Percentiles rank a stretch among this genome's conserved stretches.
phyloP scores from a whole-genome alignment of 495 filamentous ascomycete species.

The Cercophora scortea region DNA sequence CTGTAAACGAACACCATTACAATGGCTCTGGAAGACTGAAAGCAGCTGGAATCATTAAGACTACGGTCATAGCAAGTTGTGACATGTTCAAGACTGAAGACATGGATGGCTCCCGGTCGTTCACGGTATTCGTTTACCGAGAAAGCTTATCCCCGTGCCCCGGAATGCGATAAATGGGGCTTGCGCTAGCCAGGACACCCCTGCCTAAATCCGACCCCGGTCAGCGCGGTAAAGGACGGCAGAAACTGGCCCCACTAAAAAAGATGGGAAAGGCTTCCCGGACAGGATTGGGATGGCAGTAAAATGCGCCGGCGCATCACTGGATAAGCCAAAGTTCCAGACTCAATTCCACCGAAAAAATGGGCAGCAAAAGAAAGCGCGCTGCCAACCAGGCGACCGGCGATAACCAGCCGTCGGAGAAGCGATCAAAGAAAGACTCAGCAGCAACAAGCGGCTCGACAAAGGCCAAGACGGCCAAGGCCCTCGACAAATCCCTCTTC shows the following conservation, averaged over 20 bases:
- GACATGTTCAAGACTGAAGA: no score
- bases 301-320: no score
- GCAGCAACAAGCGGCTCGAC: constrained; percentile 16
- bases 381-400: constrained; percentile 23
- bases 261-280: not conserved
- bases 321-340: no score
- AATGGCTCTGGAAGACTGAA: no score
- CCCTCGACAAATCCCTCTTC: constrained; percentile 37
- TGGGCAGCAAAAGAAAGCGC: constrained; percentile 39
- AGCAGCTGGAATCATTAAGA: no score
- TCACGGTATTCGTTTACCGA: no score
- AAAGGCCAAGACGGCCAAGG: constrained; percentile 15
- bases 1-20: no score
- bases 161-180: no score
- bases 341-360: constrained; percentile 1
- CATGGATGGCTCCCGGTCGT: no score
- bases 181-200: not conserved
- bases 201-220: not conserved
- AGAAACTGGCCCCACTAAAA: not conserved
- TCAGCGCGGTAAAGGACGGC: not conserved
- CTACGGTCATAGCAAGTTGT: no score
- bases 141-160: no score
- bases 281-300: no score
- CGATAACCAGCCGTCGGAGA: constrained; percentile 29
- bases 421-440: constrained; percentile 32